Conservation (phyloP, 139 green algal species). For the Gonium pectorale region DNA sequence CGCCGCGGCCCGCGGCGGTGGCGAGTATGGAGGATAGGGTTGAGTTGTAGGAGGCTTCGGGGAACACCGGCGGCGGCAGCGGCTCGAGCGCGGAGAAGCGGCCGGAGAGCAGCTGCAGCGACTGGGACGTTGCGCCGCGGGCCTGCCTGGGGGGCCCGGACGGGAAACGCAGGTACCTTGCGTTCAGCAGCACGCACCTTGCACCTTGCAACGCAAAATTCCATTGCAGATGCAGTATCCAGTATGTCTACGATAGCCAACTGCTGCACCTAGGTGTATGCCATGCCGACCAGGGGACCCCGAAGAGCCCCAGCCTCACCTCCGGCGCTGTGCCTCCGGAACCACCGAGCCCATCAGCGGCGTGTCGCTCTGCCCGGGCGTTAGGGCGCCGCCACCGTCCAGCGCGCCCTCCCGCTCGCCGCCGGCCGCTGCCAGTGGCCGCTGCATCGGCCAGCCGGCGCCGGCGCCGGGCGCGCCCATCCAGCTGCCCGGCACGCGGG, state of each 20-base stretch:
- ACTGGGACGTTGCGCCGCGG: neutral
- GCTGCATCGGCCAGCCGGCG: too few species aligned
- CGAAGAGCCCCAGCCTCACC: neutral
- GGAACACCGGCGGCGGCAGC: conserved; percentile 22
- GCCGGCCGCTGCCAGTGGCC: too few species aligned
- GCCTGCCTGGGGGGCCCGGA: neutral
- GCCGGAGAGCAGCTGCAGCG: neutral
- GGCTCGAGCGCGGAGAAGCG: conserved; percentile 7
- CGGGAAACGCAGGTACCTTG: neutral
- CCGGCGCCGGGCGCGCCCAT: too few species aligned
- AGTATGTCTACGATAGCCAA: neutral
- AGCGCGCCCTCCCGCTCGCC: too few species aligned
- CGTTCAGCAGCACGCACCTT: neutral
- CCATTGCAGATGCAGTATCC: neutral
- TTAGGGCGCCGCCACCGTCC: too few species aligned
- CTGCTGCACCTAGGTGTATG: neutral
- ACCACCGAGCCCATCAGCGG: conserved; percentile 41
- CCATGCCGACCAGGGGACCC: neutral
- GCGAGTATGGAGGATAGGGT: neutral
- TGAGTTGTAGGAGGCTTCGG: conserved; percentile 1
- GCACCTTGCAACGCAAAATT: neutral
- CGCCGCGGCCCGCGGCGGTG: neutral
- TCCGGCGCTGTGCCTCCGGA: conserved; percentile 21
- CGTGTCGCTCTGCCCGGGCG: neutral
- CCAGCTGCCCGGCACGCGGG: too few species aligned